A percentile compares a stretch with the other conserved stretches of the same genome.
Conservation (phyloP, 2,329 filamentous ascomycete species). For the Alternaria brassicae region DNA sequence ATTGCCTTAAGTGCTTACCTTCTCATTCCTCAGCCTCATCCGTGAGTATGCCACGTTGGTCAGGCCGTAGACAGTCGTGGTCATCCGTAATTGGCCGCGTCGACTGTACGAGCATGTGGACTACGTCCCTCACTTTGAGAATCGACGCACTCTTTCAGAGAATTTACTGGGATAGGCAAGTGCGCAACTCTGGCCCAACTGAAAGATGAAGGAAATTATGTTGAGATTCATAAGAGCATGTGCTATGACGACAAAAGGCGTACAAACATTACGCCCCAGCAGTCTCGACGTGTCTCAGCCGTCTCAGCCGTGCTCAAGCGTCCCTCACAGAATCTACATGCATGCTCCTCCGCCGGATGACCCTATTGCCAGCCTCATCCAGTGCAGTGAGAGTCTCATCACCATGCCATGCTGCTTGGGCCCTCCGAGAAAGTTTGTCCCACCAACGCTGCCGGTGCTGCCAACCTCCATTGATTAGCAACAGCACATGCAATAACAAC, state of each 20-base stretch:
- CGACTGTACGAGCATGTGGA: not conserved
- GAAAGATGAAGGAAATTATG: not conserved
- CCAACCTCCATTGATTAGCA: not conserved
- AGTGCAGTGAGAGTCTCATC: not conserved
- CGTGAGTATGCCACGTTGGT: conserved; percentile 14
- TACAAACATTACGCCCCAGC: not conserved
- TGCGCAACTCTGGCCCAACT: not conserved
- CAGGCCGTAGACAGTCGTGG: conserved; percentile 10
- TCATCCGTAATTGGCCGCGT: conserved; percentile 7
- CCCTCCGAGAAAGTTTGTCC: not conserved
- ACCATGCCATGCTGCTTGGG: not conserved
- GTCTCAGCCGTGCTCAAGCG: not conserved
- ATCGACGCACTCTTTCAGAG: not conserved
- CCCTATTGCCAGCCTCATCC: not conserved
- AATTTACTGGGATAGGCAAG: not conserved
- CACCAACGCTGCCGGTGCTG: not conserved
- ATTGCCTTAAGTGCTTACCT: not conserved
- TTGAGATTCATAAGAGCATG: not conserved
- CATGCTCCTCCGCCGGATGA: not conserved
- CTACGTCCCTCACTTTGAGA: not conserved
- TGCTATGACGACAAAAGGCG: not conserved
- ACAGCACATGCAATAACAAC: not conserved
- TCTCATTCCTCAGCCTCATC: conserved; percentile 7
- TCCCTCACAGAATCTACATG: not conserved
- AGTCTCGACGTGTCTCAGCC: not conserved